phyloP scores from a whole-genome alignment of 169 alveolate species.

The Cryptosporidium muris region DNA sequence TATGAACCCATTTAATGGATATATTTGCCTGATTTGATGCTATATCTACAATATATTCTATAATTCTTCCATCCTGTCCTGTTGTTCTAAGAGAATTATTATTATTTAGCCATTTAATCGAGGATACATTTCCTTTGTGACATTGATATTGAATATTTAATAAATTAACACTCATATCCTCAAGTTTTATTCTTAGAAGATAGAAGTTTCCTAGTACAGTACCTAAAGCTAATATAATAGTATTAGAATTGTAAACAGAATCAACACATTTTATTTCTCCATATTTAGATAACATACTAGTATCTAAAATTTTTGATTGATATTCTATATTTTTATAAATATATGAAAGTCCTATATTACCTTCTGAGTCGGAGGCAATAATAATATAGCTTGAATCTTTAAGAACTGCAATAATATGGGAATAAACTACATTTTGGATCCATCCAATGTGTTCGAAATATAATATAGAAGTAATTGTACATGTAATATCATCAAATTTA shows the following conservation, averaged over 20 bases:
- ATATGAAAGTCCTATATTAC: constrained; percentile 36
- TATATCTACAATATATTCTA: not conserved
- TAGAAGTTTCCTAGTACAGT: constrained; percentile 49
- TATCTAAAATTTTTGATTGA: constrained; percentile 4
- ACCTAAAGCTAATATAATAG: constrained; percentile 32
- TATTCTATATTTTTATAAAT: not conserved
- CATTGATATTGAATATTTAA: not conserved
- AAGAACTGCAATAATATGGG: not conserved
- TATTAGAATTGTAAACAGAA: not conserved
- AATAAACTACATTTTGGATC: constrained; percentile 39
- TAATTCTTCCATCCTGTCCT: constrained; percentile 63
- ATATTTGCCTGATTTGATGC: not conserved
- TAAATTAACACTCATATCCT: constrained; percentile 4
- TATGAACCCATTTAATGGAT: constrained; percentile 31
- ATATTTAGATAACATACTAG: constrained; percentile 27
- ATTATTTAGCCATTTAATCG: constrained; percentile 19
- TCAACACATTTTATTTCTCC: constrained; percentile 68
- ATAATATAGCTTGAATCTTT: constrained; percentile 2
- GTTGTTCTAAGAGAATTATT: constrained; percentile 15
- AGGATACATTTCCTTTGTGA: constrained; percentile 61
- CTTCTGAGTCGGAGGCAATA: constrained; percentile 42
- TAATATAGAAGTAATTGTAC: not conserved
- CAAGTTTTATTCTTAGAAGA: not conserved
- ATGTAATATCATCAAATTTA: not conserved
- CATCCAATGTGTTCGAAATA: not conserved